A percentile compares a stretch with the other conserved stretches of the same genome.
These are phyloP conservation scores for Crepidotus variabilis DNA, from an alignment of 768 basidiomycete genomes.

Conservation along the genomic window DNA sequence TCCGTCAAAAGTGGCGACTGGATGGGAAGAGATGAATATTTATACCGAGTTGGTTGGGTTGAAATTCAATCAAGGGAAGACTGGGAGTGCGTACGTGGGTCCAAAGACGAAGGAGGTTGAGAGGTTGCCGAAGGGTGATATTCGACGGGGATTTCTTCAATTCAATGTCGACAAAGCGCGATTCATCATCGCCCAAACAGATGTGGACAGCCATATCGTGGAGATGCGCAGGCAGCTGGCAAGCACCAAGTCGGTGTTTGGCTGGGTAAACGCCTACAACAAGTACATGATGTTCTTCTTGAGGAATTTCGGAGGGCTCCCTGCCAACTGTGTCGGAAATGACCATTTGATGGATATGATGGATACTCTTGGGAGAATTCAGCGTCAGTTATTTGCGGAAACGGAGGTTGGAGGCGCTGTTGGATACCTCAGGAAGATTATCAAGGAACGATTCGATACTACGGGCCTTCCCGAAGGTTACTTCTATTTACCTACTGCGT, in stretches of 20 bases:
- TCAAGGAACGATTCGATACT: too few species aligned
- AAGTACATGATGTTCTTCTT: slow-evolving; percentile 7
- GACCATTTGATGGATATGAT: background rate
- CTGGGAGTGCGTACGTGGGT: too few species aligned
- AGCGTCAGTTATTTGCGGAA: background rate
- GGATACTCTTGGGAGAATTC: background rate
- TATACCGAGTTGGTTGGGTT: slow-evolving; percentile 37
- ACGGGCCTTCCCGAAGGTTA: too few species aligned
- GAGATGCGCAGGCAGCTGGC: slow-evolving; percentile 34
- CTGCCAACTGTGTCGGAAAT: background rate
- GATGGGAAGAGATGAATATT: slow-evolving; percentile 37
- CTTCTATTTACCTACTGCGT: too few species aligned
- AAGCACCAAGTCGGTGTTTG: slow-evolving; percentile 25
- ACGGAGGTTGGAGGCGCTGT: background rate
- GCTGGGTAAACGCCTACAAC: slow-evolving; percentile 7
- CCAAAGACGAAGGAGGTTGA: too few species aligned
- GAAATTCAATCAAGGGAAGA: slow-evolving; percentile 39
- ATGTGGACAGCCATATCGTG: slow-evolving; percentile 30
- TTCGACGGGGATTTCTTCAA: too few species aligned
- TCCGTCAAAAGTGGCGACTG: slow-evolving; percentile 26
- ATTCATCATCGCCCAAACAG: slow-evolving; percentile 31
- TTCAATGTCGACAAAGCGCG: slow-evolving; percentile 24
- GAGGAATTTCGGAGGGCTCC: slow-evolving; percentile 3
- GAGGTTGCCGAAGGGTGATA: too few species aligned
- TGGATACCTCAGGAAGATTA: too few species aligned